Evolutionary conservation across 2,329 filamentous ascomycete genomes (phyloP).

Genomic region (Neofusicoccum umdonicola): DNA sequence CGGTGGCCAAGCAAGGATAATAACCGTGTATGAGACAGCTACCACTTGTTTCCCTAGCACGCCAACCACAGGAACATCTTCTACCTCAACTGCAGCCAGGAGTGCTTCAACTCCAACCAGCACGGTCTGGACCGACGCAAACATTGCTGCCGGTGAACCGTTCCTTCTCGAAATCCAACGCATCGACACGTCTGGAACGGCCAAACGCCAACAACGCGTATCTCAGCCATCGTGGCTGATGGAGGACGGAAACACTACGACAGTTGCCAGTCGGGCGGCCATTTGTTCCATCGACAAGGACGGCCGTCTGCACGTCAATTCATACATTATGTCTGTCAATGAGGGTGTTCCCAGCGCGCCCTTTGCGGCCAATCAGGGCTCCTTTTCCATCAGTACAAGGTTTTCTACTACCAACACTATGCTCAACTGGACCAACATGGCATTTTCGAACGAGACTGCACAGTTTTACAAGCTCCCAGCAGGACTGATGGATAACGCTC

Average conservation of each 20-base stretch:
- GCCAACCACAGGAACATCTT: neutral
- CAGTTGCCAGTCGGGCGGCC: conserved; percentile 26
- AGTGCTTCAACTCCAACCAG: neutral
- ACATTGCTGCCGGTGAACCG: neutral
- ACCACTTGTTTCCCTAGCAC: neutral
- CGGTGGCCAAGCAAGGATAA: neutral
- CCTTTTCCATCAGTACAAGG: conserved; percentile 26
- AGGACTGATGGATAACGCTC: conserved; percentile 24
- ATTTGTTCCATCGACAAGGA: conserved; percentile 30
- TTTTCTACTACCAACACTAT: conserved; percentile 27
- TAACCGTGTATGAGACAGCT: neutral
- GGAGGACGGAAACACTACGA: conserved; percentile 33
- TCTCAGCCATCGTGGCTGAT: conserved; percentile 25
- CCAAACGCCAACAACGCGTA: neutral
- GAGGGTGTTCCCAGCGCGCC: conserved; percentile 23
- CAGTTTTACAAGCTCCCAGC: conserved; percentile 31
- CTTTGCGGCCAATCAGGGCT: conserved; percentile 25
- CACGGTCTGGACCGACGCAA: neutral
- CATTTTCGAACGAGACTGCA: conserved; percentile 30
- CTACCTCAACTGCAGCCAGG: neutral
- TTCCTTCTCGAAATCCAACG: conserved; percentile 19
- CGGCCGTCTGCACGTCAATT: conserved; percentile 20
- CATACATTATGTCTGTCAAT: conserved; percentile 24
- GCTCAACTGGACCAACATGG: conserved; percentile 32
- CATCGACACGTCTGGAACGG: conserved; percentile 16